Percentiles rank a stretch among this genome's conserved stretches.
Evolutionary conservation across 1,284 basidiomycete genomes (phyloP).

Genomic region (Coniferiporia sulphurascens): DNA sequence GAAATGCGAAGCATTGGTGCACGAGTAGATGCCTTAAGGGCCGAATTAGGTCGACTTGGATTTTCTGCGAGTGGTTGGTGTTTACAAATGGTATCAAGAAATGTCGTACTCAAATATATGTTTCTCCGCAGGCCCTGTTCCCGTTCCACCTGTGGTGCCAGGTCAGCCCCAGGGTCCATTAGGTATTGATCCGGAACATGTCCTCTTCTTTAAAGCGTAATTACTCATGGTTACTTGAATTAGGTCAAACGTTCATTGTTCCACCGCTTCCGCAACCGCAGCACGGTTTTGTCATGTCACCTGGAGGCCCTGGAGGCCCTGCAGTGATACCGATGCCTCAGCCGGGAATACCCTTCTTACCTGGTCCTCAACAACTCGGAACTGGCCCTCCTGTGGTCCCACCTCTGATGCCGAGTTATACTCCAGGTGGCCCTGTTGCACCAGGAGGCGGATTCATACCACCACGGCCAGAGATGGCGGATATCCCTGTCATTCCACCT

Average conservation of each 20-base stretch:
- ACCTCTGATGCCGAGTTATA: background rate
- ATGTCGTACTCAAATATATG: background rate
- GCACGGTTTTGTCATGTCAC: background rate
- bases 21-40: constrained; percentile 55
- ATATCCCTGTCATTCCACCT: constrained; percentile 4
- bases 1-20: constrained; percentile 62
- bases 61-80: constrained; percentile 27
- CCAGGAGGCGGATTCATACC: constrained; percentile 8
- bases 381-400: background rate
- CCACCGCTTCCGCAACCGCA: constrained; percentile 8
- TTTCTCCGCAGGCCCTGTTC: background rate
- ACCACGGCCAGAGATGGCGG: background rate
- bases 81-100: background rate
- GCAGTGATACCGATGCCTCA: constrained; percentile 3
- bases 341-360: constrained; percentile 10
- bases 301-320: background rate
- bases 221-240: background rate
- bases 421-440: background rate
- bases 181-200: background rate
- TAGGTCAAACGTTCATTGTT: constrained; percentile 16
- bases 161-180: constrained; percentile 6
- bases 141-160: background rate
- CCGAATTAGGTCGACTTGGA: constrained; percentile 39
- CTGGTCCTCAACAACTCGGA: background rate
- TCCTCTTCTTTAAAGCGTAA: background rate